Evolutionary conservation across 164 flowering plant genomes (phyloP).

Genomic region (Stephania japonica): DNA sequence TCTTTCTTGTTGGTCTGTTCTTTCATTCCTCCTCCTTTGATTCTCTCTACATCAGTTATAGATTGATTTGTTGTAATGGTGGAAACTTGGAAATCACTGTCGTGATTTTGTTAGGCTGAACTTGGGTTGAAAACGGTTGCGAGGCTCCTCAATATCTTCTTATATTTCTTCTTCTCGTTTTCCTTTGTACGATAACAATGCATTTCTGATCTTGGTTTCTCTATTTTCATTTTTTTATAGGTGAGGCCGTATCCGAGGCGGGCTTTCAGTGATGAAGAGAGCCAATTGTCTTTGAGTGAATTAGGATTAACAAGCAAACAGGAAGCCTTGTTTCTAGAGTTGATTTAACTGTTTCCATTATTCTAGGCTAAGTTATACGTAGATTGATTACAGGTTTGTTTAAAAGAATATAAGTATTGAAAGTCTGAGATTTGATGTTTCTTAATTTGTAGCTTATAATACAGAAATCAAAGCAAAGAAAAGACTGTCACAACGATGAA

Average conservation of each 20-base stretch:
- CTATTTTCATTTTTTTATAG: slow-evolving; percentile 31
- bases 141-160: not conserved
- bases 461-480: not conserved
- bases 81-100: too few relatives aligned
- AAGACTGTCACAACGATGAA: not conserved
- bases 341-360: slow-evolving; percentile 30
- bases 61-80: too few relatives aligned
- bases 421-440: not conserved
- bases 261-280: slow-evolving; percentile 68
- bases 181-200: not conserved
- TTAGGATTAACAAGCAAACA: slow-evolving; percentile 87
- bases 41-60: too few relatives aligned
- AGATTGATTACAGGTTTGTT: not conserved
- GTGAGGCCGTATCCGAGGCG: slow-evolving; percentile 93
- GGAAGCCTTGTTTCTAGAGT: slow-evolving; percentile 87
- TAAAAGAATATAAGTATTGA: not conserved
- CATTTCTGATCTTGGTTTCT: not conserved
- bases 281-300: slow-evolving; percentile 50
- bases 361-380: not conserved
- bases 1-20: too few relatives aligned
- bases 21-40: too few relatives aligned
- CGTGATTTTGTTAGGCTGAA: not conserved
- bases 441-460: not conserved
- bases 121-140: not conserved
- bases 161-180: not conserved